Conservation (phyloP, 495 filamentous ascomycete genomes). For the Bacidia gigantensis region DNA sequence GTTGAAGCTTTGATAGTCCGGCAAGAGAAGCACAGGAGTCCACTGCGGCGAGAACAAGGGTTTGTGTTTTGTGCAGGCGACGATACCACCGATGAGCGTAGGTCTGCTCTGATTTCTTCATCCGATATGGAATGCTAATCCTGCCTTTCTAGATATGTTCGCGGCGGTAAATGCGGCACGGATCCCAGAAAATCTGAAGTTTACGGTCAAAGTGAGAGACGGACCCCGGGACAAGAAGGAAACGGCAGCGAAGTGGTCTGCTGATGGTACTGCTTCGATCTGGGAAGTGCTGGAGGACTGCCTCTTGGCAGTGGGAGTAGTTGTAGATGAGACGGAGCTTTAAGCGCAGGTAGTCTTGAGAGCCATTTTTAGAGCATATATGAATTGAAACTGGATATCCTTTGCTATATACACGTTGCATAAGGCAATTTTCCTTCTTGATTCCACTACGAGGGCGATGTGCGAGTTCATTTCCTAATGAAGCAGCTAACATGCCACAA, state of each 20-base stretch:
- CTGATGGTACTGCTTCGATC: not conserved
- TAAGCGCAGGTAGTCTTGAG: too few relatives aligned
- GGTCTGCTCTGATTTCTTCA: not conserved
- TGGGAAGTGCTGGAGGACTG: not conserved
- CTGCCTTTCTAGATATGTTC: constrained; percentile 49
- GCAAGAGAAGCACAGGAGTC: not conserved
- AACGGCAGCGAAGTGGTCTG: not conserved
- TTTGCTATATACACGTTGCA: too few relatives aligned
- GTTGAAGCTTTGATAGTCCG: not conserved
- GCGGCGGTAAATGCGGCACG: constrained; percentile 46
- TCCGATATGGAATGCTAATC: too few relatives aligned
- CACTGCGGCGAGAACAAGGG: constrained; percentile 24
- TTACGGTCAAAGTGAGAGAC: constrained; percentile 58
- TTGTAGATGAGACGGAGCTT: too few relatives aligned
- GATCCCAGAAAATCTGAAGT: constrained; percentile 50
- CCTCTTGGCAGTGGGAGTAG: too few relatives aligned
- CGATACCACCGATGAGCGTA: constrained; percentile 94
- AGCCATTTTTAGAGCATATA: too few relatives aligned
- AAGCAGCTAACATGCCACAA: too few relatives aligned
- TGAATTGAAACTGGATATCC: too few relatives aligned
- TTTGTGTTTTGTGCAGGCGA: constrained; percentile 86
- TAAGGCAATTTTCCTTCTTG: too few relatives aligned
- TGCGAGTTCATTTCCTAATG: too few relatives aligned
- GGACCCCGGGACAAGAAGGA: not conserved
- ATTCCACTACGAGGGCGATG: too few relatives aligned